phyloP scores from a whole-genome alignment of 2,329 filamentous ascomycete species.

The Neoscytalidium dimidiatum region DNA sequence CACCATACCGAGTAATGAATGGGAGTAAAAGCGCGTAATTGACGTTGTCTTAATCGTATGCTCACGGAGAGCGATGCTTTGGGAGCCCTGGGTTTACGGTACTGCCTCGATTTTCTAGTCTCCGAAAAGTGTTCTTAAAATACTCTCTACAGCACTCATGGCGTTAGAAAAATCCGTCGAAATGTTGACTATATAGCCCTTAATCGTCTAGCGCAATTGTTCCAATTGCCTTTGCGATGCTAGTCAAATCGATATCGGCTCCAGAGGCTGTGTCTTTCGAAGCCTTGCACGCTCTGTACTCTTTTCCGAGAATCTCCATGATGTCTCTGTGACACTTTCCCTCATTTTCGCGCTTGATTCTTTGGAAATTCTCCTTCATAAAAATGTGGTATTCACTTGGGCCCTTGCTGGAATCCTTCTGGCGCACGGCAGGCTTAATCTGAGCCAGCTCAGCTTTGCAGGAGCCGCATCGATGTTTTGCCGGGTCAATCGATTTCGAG shows the following conservation, averaged over 20 bases:
- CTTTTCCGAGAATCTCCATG: slow-evolving; percentile 66
- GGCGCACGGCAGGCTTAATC: slow-evolving; percentile 63
- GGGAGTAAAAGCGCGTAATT: too few species aligned
- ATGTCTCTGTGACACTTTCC: slow-evolving; percentile 56
- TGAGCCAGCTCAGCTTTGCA: slow-evolving; percentile 73
- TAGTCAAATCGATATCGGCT: neutral
- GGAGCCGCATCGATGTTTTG: slow-evolving; percentile 71
- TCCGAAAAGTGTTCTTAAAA: too few species aligned
- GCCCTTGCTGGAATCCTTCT: slow-evolving; percentile 25
- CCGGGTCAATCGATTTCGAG: slow-evolving; percentile 78
- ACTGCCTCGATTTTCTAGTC: too few species aligned
- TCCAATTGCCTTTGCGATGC: slow-evolving; percentile 19
- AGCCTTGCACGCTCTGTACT: slow-evolving; percentile 58
- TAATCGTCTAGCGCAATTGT: slow-evolving; percentile 19
- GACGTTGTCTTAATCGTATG: too few species aligned
- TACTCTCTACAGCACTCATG: too few species aligned
- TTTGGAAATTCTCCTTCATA: slow-evolving; percentile 68
- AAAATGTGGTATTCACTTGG: slow-evolving; percentile 58
- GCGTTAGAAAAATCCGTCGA: too few species aligned
- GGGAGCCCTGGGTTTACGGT: too few species aligned
- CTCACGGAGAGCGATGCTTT: too few species aligned
- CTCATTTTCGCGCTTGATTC: slow-evolving; percentile 59
- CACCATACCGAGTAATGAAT: too few species aligned
- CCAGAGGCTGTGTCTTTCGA: neutral
- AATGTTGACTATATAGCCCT: neutral